Evolutionary conservation across 1,139 yeast genomes (phyloP).

Genomic region (Keqinozyma sinolaborantium): DNA sequence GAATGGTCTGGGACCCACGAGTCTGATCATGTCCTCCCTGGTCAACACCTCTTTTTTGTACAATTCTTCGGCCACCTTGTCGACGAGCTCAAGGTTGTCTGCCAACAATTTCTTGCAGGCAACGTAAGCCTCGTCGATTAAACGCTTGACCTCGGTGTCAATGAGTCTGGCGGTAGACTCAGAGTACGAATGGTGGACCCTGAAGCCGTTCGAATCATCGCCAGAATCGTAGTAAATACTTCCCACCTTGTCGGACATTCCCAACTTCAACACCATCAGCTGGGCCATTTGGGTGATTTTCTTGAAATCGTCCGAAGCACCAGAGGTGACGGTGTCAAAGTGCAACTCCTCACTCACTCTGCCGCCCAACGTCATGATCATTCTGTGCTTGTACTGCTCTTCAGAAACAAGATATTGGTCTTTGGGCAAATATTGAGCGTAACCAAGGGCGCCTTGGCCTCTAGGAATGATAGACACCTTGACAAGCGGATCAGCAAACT

Average conservation of each 20-base stretch:
- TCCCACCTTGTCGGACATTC: constrained; percentile 73
- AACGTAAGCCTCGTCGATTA: constrained; percentile 49
- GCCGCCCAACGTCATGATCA: constrained; percentile 82
- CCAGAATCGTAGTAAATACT: constrained; percentile 50
- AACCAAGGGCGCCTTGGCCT: constrained; percentile 82
- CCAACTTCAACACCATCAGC: constrained; percentile 70
- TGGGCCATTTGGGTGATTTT: constrained; percentile 77
- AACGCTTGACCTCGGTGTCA: constrained; percentile 62
- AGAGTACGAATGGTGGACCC: constrained; percentile 66
- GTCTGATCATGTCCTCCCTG: constrained; percentile 74
- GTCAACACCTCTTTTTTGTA: constrained; percentile 69
- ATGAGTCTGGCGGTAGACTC: constrained; percentile 65
- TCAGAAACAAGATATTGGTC: constrained; percentile 67
- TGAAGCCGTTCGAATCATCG: constrained; percentile 42
- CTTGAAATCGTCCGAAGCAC: constrained; percentile 79
- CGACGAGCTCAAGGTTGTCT: constrained; percentile 61
- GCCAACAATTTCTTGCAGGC: constrained; percentile 54
- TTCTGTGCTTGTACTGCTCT: constrained; percentile 65
- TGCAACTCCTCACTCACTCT: constrained; percentile 77
- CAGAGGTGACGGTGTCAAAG: constrained; percentile 74
- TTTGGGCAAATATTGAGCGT: constrained; percentile 79
- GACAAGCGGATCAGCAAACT: constrained; percentile 71
- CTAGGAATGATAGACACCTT: constrained; percentile 82
- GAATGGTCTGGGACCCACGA: constrained; percentile 74
- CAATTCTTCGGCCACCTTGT: constrained; percentile 66